Conservation (phyloP, 1,284 basidiomycete genomes). For the Trichosporon sp. region DNA sequence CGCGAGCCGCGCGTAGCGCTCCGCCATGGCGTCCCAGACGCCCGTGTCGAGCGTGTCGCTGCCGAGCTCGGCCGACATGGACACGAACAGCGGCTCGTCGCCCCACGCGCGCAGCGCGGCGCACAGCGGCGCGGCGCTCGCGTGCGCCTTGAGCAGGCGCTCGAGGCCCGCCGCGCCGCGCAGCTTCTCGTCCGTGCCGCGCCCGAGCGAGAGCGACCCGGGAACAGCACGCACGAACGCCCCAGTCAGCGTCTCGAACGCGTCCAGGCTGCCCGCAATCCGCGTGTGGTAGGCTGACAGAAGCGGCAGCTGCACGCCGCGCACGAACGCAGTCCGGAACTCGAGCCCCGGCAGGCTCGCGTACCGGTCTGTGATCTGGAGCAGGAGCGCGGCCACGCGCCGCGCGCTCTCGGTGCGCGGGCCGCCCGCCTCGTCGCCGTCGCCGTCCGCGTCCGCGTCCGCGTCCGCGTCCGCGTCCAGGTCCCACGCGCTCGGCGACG, state of each 20-base stretch:
- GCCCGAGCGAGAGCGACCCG: slow-evolving; percentile 59
- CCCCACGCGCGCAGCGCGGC: slow-evolving; percentile 70
- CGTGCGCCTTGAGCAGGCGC: slow-evolving; percentile 71
- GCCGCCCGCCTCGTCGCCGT: slow-evolving; percentile 50
- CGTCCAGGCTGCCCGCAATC: slow-evolving; percentile 78
- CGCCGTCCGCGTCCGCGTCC: slow-evolving; percentile 52
- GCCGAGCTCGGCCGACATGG: slow-evolving; percentile 72
- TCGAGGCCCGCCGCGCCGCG: slow-evolving; percentile 75
- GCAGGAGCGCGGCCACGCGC: slow-evolving; percentile 72
- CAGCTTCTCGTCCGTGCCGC: slow-evolving; percentile 37
- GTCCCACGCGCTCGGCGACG: slow-evolving; percentile 78
- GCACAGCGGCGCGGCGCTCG: slow-evolving; percentile 69
- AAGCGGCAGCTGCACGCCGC: slow-evolving; percentile 72
- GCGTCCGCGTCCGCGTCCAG: slow-evolving; percentile 63
- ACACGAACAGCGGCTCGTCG: slow-evolving; percentile 88
- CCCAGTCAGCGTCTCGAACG: slow-evolving; percentile 84
- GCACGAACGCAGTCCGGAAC: slow-evolving; percentile 77
- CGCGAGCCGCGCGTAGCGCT: slow-evolving; percentile 60
- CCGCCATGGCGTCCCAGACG: slow-evolving; percentile 69
- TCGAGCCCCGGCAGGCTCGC: slow-evolving; percentile 71
- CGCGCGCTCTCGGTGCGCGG: slow-evolving; percentile 67
- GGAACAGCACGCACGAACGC: slow-evolving; percentile 84
- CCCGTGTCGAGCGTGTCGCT: slow-evolving; percentile 33
- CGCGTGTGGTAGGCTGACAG: slow-evolving; percentile 71
- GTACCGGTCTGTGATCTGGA: slow-evolving; percentile 92